Evolutionary conservation across 768 basidiomycete species (phyloP).

Genomic region (Auriscalpium microsporum): DNA sequence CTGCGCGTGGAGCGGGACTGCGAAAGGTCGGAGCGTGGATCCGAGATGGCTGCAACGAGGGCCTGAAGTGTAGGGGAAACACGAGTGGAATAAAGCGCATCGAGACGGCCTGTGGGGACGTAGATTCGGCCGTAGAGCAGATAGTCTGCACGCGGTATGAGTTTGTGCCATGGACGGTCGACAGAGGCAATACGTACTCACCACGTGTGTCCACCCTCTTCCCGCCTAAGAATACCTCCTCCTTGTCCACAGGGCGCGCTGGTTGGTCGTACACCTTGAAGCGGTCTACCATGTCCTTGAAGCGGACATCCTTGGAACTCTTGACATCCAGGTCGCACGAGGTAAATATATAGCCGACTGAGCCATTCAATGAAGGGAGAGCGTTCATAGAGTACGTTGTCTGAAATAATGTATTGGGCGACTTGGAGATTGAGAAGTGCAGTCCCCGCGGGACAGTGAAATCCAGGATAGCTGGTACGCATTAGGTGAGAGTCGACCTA

Average conservation of each 20-base stretch:
- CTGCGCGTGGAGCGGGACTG: slow-evolving; percentile 32
- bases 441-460: slow-evolving; percentile 79
- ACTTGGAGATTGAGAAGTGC: slow-evolving; percentile 76
- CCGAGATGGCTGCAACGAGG: slow-evolving; percentile 80
- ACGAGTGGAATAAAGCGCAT: slow-evolving; percentile 83
- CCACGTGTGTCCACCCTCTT: slow-evolving; percentile 70
- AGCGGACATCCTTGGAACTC: slow-evolving; percentile 59
- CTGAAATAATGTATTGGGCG: slow-evolving; percentile 81
- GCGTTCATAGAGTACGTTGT: slow-evolving; percentile 91
- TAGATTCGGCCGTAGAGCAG: slow-evolving; percentile 89
- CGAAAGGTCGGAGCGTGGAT: slow-evolving; percentile 48
- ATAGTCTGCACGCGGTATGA: slow-evolving; percentile 55
- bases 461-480: slow-evolving; percentile 70
- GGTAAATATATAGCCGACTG: slow-evolving; percentile 88
- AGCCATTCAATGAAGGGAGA: slow-evolving; percentile 87
- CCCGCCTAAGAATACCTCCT: slow-evolving; percentile 78
- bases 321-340: slow-evolving; percentile 74
- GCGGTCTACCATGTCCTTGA: slow-evolving; percentile 86
- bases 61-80: slow-evolving; percentile 72
- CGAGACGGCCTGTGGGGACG: slow-evolving; percentile 79
- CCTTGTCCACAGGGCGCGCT: slow-evolving; percentile 64
- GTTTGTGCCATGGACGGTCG: slow-evolving; percentile 17
- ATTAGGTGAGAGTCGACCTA: not conserved
- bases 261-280: slow-evolving; percentile 83
- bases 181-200: slow-evolving; percentile 25